Conservation (phyloP, 2,329 filamentous ascomycete species). For the Arthrobotrys conoides region DNA sequence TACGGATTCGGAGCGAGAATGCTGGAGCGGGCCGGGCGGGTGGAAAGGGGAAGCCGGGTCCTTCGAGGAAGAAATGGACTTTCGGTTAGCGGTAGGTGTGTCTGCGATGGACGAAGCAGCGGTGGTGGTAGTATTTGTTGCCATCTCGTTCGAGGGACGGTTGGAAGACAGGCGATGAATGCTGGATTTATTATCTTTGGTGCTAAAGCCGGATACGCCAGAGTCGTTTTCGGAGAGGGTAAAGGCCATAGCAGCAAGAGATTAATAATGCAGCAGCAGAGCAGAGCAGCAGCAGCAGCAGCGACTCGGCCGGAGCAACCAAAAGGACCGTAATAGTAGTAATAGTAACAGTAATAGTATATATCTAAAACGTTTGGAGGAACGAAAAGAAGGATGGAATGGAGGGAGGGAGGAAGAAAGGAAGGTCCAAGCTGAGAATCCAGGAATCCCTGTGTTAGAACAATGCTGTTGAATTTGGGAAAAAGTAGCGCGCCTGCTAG, state of each 20-base stretch:
- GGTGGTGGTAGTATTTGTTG: slow-evolving; percentile 57
- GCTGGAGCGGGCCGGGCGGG: slow-evolving; percentile 30
- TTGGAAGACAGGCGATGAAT: slow-evolving; percentile 60
- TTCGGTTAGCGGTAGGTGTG: slow-evolving; percentile 44
- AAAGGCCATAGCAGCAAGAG: slow-evolving; percentile 60
- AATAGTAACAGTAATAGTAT: background rate
- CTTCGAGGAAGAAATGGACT: slow-evolving; percentile 47
- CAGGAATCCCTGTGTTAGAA: slow-evolving; percentile 24
- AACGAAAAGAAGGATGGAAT: slow-evolving; percentile 9
- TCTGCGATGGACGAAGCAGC: slow-evolving; percentile 58
- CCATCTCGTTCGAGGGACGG: slow-evolving; percentile 61
- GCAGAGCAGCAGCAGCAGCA: background rate
- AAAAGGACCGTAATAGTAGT: slow-evolving; percentile 3
- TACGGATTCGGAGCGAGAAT: slow-evolving; percentile 52
- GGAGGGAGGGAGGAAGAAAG: background rate
- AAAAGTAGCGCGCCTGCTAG: slow-evolving; percentile 18
- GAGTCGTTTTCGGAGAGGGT: slow-evolving; percentile 61
- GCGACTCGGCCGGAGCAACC: background rate
- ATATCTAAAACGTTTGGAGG: slow-evolving; percentile 27
- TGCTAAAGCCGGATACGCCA: slow-evolving; percentile 59
- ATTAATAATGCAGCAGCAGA: slow-evolving; percentile 9
- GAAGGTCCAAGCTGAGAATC: slow-evolving; percentile 51
- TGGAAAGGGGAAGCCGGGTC: slow-evolving; percentile 32
- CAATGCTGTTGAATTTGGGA: background rate
- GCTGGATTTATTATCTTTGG: slow-evolving; percentile 58